A percentile compares a stretch with the other conserved stretches of the same genome.
phyloP scores from a whole-genome alignment of 1,284 basidiomycete species.

The Trametes hirsuta region DNA sequence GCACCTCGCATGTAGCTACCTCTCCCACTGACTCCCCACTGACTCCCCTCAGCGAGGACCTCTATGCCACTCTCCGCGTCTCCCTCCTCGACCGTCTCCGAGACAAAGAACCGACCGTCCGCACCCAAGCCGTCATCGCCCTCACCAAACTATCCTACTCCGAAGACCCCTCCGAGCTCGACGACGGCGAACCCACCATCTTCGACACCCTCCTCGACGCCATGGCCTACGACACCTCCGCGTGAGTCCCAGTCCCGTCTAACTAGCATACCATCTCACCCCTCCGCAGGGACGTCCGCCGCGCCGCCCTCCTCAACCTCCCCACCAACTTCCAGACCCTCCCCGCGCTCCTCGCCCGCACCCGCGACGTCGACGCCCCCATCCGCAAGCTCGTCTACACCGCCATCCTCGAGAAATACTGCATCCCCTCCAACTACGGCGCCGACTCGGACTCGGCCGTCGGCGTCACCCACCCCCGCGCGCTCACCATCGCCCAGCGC shows the following conservation, averaged over 20 bases:
- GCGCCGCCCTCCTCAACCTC: constrained; percentile 83
- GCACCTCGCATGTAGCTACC: constrained; percentile 32
- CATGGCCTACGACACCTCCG: constrained; percentile 75
- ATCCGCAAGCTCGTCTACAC: constrained; percentile 86
- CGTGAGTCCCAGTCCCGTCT: constrained; percentile 55
- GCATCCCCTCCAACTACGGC: constrained; percentile 17
- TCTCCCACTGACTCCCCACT: not conserved
- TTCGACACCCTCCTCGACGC: constrained; percentile 75
- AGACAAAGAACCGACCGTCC: constrained; percentile 86
- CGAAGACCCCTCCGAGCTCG: constrained; percentile 71
- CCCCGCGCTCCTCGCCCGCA: constrained; percentile 75
- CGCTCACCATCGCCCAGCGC: constrained; percentile 76
- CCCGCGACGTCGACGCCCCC: constrained; percentile 84
- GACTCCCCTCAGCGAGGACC: constrained; percentile 67
- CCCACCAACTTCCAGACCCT: constrained; percentile 67
- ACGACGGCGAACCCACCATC: constrained; percentile 67
- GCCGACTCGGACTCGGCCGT: constrained; percentile 32
- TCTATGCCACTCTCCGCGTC: constrained; percentile 71
- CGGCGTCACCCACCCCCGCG: constrained; percentile 68
- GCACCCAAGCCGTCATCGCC: constrained; percentile 85
- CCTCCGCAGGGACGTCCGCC: constrained; percentile 80
- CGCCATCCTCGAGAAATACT: constrained; percentile 53
- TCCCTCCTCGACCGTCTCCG: constrained; percentile 77
- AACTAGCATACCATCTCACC: not conserved
- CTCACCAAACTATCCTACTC: constrained; percentile 84